Evolutionary conservation across 75 land plant genomes (phyloP), one percentile per base, ranked within the genome.

Genomic region (Chamaecyparis obtusa): DNA sequence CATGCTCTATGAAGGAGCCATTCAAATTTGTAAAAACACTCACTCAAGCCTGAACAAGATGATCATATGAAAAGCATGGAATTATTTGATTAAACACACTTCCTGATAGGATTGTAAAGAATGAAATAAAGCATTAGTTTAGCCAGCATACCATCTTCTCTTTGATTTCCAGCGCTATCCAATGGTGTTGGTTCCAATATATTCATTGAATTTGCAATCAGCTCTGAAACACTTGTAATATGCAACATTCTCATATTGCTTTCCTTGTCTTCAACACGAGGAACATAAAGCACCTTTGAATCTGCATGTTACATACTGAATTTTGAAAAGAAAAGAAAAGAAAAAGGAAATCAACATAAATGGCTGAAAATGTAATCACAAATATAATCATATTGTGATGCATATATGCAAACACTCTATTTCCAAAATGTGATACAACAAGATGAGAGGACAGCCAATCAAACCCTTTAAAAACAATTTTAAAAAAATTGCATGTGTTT

Each of bases 201-300:
- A 55, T 92, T 91, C 99, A 97, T 97, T 55, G 98, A 95, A 84
- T 97, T 97, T 49, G 94, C 92, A 84, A 92, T 75, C 36, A 97
- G 87, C 87, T 97, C 99, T 77, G 92, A 91, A 41, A 81, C 84
- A 51, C 87, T 90, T 21, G 93, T 89, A 81, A 97, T 92, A 64
- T 94, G 92, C 64, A 97, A 89, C 95, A 97, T 94, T 33, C 94
- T 71, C 98, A 97, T 96, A 89, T 95, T 83, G 85, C 98, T 94
- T 48, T 96, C 94, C 87, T 92, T 96, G 91, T 97, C 99, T 87
- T 96, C 95, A 80, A 97, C 93, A 72, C 99, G 91, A 75, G 99
- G 99, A 83, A 97, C 96, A 91, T 96, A 97, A 57, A 97, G 90
- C 88, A 87, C 91, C 88, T 93, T 95, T 74, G 54, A 27, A 27